These are phyloP conservation scores for Eucalyptus sp. DNA, from an alignment of 345 rosid genomes.

Conservation along the genomic window DNA sequence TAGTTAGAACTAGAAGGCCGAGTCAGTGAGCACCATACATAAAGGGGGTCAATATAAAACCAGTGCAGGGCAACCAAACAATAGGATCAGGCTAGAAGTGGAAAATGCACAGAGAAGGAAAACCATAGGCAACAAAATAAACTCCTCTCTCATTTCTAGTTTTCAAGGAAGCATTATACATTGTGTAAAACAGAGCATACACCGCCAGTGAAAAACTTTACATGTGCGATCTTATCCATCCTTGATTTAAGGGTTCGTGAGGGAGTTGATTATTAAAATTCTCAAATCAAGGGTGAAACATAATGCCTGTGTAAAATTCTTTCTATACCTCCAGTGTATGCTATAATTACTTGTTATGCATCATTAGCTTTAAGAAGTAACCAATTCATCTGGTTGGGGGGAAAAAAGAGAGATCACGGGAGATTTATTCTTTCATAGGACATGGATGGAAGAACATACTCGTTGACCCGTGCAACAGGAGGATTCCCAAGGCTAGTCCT, in stretches of 20 bases:
- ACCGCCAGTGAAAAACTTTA: neutral
- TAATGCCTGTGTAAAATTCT: neutral
- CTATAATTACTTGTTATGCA: neutral
- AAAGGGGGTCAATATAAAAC: neutral
- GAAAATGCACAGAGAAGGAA: neutral
- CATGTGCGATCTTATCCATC: neutral
- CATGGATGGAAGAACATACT: neutral
- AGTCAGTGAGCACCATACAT: neutral
- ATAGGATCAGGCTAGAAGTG: neutral
- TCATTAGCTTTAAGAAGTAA: neutral
- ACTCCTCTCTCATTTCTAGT: neutral
- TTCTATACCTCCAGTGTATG: rapidly evolving
- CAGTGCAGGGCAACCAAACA: neutral
- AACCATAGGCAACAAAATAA: neutral
- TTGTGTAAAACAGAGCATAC: neutral
- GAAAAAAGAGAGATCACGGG: neutral
- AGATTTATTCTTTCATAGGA: neutral
- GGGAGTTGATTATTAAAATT: neutral
- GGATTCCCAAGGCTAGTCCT: slow-evolving; percentile 27
- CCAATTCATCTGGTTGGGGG: neutral
- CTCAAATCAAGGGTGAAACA: neutral
- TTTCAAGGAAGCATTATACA: neutral
- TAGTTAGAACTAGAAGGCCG: neutral
- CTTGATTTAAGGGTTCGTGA: neutral
- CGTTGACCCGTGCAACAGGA: slow-evolving; percentile 3